Conservation (phyloP, 305 asterid species). For the Fraxinus velutina region DNA sequence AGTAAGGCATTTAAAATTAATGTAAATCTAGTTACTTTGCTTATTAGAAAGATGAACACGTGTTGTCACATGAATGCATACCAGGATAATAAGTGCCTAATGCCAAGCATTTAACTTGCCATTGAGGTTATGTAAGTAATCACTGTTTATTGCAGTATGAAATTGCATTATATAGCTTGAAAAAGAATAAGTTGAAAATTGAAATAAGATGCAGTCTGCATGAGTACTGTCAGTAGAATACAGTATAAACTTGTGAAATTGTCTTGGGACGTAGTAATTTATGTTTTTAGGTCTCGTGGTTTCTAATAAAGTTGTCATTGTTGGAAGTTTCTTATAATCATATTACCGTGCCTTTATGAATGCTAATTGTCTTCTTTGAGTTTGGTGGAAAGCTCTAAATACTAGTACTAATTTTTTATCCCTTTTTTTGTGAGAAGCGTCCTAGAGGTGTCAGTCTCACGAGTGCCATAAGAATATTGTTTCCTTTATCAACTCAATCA, state of each 20-base stretch:
- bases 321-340: background rate
- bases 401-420: background rate
- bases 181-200: background rate
- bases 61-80: background rate
- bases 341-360: background rate
- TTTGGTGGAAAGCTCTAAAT: background rate
- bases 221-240: background rate
- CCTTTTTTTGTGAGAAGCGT: background rate
- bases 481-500: background rate
- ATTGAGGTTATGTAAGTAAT: background rate
- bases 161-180: background rate
- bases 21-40: background rate
- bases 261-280: constrained; percentile 1
- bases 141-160: background rate
- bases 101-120: background rate
- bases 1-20: background rate
- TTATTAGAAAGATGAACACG: background rate
- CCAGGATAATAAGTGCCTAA: background rate
- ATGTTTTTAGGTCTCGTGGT: background rate
- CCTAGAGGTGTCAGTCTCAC: background rate
- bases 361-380: background rate
- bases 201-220: background rate
- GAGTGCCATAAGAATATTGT: background rate
- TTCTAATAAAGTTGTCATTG: background rate
- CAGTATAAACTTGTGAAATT: background rate